phyloP scores from a whole-genome alignment of 345 rosid genomes.

The Salix purpurea region DNA sequence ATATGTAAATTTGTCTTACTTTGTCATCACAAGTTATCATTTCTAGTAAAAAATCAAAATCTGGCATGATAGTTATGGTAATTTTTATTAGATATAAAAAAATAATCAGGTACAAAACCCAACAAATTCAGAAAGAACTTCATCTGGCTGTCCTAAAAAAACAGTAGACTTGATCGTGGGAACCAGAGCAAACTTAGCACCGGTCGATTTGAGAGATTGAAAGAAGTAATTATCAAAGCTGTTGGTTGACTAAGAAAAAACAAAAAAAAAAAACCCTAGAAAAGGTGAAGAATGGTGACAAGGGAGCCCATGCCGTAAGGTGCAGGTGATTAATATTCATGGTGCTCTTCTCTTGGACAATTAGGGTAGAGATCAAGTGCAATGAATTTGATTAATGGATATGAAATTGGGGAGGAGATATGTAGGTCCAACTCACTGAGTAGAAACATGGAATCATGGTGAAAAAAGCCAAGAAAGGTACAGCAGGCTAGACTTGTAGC shows the following conservation, averaged over 20 bases:
- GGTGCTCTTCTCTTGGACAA: conserved; percentile 25
- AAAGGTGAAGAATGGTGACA: not conserved
- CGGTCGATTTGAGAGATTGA: not conserved
- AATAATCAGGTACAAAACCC: not conserved
- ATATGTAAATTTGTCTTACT: not conserved
- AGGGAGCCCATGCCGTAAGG: conserved; percentile 2
- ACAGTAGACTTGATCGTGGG: not conserved
- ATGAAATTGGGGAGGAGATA: not conserved
- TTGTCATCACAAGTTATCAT: not conserved
- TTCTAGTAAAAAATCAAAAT: not conserved
- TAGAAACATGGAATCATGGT: not conserved
- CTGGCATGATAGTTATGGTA: not conserved
- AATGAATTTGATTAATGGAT: conserved; percentile 22
- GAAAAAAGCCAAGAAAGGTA: not conserved
- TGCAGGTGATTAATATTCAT: not conserved
- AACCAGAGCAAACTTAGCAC: not conserved
- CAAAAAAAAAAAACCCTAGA: not conserved
- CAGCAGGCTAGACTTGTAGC: no score
- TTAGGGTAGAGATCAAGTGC: not conserved
- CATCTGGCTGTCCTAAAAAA: not conserved
- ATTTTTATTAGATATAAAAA: not conserved
- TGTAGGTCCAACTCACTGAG: not conserved
- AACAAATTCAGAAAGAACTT: no score
- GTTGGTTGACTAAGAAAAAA: not conserved
- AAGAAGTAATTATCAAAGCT: not conserved